These are phyloP conservation scores for Neoscytalidium dimidiatum DNA, from an alignment of 2,329 filamentous ascomycete genomes.

Conservation along the genomic window DNA sequence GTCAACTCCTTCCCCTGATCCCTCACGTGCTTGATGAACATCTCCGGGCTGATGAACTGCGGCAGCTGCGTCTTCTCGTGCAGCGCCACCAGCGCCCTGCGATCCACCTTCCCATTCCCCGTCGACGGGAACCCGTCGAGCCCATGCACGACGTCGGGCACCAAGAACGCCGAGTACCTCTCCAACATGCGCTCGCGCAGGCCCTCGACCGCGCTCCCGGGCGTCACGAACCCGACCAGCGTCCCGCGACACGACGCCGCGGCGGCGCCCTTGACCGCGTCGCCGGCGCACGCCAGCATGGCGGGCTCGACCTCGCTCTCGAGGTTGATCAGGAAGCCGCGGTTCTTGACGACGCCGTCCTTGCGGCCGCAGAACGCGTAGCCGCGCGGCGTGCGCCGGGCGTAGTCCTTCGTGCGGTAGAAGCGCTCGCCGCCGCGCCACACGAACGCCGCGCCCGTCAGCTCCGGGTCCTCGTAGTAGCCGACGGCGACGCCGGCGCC, in stretches of 20 bases:
- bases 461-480: constrained; percentile 28
- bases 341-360: constrained; percentile 26
- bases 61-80: background rate
- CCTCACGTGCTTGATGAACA: background rate
- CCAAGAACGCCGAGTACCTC: background rate
- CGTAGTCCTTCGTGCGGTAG: constrained; percentile 17
- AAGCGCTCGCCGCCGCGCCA: constrained; percentile 24
- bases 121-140: background rate
- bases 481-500: constrained; percentile 51
- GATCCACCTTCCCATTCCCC: constrained; percentile 8
- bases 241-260: background rate
- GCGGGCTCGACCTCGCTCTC: constrained; percentile 34
- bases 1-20: background rate
- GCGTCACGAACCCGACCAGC: constrained; percentile 6
- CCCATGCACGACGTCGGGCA: background rate
- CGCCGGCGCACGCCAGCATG: background rate
- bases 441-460: constrained; percentile 33
- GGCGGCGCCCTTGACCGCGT: background rate
- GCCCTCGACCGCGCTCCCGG: background rate
- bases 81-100: background rate
- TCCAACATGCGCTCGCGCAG: background rate
- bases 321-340: constrained; percentile 41
- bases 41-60: background rate
- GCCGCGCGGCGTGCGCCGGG: constrained; percentile 26
- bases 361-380: constrained; percentile 20